phyloP scores from a whole-genome alignment of 2,329 filamentous ascomycete species.

The Trichoderma breve region DNA sequence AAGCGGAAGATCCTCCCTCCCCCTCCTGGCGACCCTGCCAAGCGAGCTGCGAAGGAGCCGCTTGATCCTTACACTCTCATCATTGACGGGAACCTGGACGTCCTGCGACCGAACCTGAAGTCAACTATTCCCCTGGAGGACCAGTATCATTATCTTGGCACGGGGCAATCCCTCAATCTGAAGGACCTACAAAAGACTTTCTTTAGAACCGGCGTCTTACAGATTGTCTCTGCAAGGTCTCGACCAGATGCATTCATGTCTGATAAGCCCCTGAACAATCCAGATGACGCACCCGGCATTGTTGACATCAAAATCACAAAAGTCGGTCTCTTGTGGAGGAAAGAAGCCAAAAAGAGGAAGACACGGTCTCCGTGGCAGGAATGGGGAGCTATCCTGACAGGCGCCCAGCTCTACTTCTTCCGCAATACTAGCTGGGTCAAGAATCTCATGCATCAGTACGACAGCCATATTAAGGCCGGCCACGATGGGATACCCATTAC shows the following conservation, averaged over 20 bases:
- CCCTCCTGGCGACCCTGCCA: constrained; percentile 50
- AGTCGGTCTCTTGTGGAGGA: constrained; percentile 91
- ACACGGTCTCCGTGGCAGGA: constrained; percentile 96
- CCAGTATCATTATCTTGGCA: constrained; percentile 83
- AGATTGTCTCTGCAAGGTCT: constrained; percentile 92
- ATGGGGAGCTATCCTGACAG: constrained; percentile 94
- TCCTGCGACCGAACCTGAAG: constrained; percentile 78
- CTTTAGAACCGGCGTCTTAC: constrained; percentile 84
- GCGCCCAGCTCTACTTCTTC: constrained; percentile 97
- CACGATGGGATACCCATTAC: constrained; percentile 74
- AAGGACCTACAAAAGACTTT: constrained; percentile 83
- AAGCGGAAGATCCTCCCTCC: constrained; percentile 69
- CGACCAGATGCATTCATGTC: constrained; percentile 93
- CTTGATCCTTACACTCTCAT: constrained; percentile 95
- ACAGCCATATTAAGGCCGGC: constrained; percentile 74
- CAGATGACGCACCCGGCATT: constrained; percentile 82
- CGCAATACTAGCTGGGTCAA: constrained; percentile 92
- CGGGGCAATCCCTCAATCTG: constrained; percentile 71
- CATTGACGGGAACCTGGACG: constrained; percentile 81
- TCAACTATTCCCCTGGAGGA: constrained; percentile 94
- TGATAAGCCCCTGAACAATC: constrained; percentile 79
- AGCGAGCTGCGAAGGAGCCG: constrained; percentile 71
- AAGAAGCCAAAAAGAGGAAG: constrained; percentile 90
- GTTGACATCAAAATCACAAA: constrained; percentile 98
- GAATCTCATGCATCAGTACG: constrained; percentile 82